phyloP scores from a whole-genome alignment of 768 basidiomycete genomes.

The Suillus lakei region DNA sequence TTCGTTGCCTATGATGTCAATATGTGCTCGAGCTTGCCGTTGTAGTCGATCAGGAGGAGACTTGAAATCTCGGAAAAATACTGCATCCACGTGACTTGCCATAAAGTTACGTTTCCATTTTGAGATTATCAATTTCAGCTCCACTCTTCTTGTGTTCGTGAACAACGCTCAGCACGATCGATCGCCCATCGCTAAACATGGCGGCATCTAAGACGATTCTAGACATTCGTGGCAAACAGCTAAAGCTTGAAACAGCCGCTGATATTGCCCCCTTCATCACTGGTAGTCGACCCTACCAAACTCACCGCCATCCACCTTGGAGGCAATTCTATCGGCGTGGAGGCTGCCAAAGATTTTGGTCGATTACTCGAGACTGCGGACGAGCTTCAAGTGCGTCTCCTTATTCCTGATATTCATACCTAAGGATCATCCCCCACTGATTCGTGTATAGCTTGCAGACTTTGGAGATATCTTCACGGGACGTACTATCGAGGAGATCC shows the following conservation, averaged over 20 bases:
- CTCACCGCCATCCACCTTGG: slow-evolving; percentile 92
- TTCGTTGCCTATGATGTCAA: slow-evolving; percentile 8
- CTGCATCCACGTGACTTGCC: slow-evolving; percentile 24
- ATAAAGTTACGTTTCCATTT: slow-evolving; percentile 17
- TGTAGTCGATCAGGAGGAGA: background rate
- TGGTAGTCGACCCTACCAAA: slow-evolving; percentile 61
- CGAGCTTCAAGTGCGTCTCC: slow-evolving; percentile 65
- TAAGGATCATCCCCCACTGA: slow-evolving; percentile 10
- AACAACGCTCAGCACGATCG: background rate
- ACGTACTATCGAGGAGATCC: slow-evolving; percentile 94
- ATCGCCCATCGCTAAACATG: slow-evolving; percentile 20
- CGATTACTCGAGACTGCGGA: slow-evolving; percentile 74
- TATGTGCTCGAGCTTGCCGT: slow-evolving; percentile 4
- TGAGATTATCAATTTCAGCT: slow-evolving; percentile 24
- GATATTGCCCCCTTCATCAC: slow-evolving; percentile 79
- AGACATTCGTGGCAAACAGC: slow-evolving; percentile 37
- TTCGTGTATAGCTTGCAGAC: slow-evolving; percentile 75
- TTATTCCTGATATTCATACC: background rate
- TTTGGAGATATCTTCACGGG: slow-evolving; percentile 98
- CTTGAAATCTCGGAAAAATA: slow-evolving; percentile 6
- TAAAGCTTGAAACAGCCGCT: slow-evolving; percentile 78
- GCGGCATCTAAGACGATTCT: slow-evolving; percentile 20
- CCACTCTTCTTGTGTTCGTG: background rate
- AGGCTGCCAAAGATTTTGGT: slow-evolving; percentile 84
- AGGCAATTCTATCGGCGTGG: slow-evolving; percentile 93